These are phyloP conservation scores for Sphaerosporella brunnea DNA, from an alignment of 495 filamentous ascomycete species.

Conservation along the genomic window DNA sequence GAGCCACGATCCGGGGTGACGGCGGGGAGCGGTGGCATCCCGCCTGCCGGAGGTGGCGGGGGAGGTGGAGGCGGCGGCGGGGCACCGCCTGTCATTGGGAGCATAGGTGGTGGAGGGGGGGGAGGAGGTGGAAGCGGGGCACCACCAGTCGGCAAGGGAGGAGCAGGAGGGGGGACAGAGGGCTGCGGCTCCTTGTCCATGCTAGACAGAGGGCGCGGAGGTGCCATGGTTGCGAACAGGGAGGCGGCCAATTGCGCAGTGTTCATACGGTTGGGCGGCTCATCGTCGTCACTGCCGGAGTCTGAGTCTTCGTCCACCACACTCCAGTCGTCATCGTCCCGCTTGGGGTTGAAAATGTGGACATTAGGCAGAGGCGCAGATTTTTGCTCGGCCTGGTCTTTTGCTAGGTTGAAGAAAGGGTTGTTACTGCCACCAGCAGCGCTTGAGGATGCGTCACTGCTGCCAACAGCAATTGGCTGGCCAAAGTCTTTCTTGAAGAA, in stretches of 20 bases:
- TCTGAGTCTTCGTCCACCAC: slow-evolving; percentile 66
- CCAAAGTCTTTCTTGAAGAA: slow-evolving; percentile 52
- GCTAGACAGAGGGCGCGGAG: slow-evolving; percentile 71
- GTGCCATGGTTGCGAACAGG: slow-evolving; percentile 92
- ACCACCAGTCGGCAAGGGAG: slow-evolving; percentile 13
- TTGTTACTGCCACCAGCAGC: slow-evolving; percentile 33
- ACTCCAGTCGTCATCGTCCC: slow-evolving; percentile 60
- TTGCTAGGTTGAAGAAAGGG: slow-evolving; percentile 82
- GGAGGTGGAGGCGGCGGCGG: slow-evolving; percentile 6
- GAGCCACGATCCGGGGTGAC: slow-evolving; percentile 6
- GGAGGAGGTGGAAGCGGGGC: slow-evolving; percentile 6
- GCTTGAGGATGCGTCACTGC: slow-evolving; percentile 28
- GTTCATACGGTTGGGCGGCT: slow-evolving; percentile 55
- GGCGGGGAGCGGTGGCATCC: not conserved
- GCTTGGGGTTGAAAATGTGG: slow-evolving; percentile 38
- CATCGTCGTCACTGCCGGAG: slow-evolving; percentile 38
- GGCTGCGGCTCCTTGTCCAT: slow-evolving; percentile 44
- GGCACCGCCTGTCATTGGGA: not conserved
- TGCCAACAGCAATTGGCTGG: slow-evolving; percentile 27
- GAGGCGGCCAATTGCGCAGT: slow-evolving; percentile 85
- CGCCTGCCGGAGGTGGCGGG: slow-evolving; percentile 10
- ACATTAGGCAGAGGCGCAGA: slow-evolving; percentile 19
- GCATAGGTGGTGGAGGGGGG: slow-evolving; percentile 7
- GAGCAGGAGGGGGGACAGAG: slow-evolving; percentile 20
- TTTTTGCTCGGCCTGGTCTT: slow-evolving; percentile 34